Evolutionary conservation across 2,329 filamentous ascomycete species (phyloP), one percentile per base, ranked within the genome.

Genomic region (Xylaria sp.): DNA sequence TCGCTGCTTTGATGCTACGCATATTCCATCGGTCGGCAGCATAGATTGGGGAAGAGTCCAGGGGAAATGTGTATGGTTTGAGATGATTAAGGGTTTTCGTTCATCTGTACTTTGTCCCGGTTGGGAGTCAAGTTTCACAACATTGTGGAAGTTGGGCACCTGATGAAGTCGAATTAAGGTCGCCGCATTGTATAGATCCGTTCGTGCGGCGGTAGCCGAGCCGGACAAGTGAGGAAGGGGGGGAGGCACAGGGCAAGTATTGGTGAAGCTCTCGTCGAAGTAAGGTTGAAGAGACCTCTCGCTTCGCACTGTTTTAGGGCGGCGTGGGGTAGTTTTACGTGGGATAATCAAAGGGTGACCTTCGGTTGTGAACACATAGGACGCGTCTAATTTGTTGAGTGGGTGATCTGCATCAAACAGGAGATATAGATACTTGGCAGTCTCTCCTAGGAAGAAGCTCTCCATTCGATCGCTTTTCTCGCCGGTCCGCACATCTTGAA

Each of bases 371-470:
- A 99, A 98, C 15, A 99, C 95, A 77, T 91, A 96, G 0, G 94
- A 89, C 0, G 90, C 89, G 78, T 98, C 96, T 44, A 96, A 82
- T 22, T 88, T 90, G 79, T 98, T 98, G 47, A 99, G 81, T 0
- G 94, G 93, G 79, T 98, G 96, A 15, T 89, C 86, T 4, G 90
- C 86, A 71, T 97, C 92, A 78, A 96, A 98, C 2, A 98, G 87
- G 61, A 99, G 82, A 77, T 96, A 98, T 69, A 99, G 84, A 78
- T 99, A 99, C 79, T 98, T 97, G 50, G 93, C 90, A 1, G 96
- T 99, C 80, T 99, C 96, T 15, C 96, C 95, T 0, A 99, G 85
- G 75, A 98, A 98, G 84, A 98, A 99, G 77, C 95, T 98, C 80
- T 99, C 96, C 96, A 98, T 98, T 38, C 96, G 91, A 77, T 99